These are phyloP conservation scores for Boletus vinaceobasis DNA, from an alignment of 768 basidiomycete species.

Conservation along the genomic window DNA sequence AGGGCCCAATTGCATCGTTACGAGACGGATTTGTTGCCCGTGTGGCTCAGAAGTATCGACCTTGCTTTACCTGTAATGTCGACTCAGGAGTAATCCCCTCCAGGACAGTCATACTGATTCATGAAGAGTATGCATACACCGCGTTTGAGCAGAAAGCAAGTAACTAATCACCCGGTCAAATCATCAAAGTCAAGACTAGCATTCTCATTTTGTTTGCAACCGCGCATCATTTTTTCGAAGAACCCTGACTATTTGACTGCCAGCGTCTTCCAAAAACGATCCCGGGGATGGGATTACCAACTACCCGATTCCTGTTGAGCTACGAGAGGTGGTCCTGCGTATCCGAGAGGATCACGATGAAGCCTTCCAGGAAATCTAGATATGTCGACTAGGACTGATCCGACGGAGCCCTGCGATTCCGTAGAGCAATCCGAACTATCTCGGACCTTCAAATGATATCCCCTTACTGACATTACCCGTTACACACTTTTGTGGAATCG, in stretches of 20 bases:
- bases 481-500: conserved; percentile 4
- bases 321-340: conserved; percentile 1
- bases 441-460: background rate
- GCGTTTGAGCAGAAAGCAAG: background rate
- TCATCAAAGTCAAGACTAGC: background rate
- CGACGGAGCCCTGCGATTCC: conserved; percentile 14
- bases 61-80: background rate
- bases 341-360: conserved; percentile 16
- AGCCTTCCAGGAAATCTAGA: background rate
- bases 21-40: background rate
- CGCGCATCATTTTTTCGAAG: background rate
- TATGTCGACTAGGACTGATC: conserved; percentile 10
- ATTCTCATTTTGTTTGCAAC: background rate
- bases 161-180: background rate
- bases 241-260: background rate
- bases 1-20: background rate
- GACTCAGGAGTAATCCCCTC: background rate
- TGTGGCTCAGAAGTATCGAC: background rate
- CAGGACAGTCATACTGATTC: background rate
- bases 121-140: background rate
- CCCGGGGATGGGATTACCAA: background rate
- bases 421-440: conserved; percentile 1
- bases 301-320: background rate
- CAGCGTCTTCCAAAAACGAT: conserved; percentile 1
- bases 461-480: background rate